Base-by-base conservation (phyloP, 2,329 filamentous ascomycete species). In the Claviceps sp. region DNA sequence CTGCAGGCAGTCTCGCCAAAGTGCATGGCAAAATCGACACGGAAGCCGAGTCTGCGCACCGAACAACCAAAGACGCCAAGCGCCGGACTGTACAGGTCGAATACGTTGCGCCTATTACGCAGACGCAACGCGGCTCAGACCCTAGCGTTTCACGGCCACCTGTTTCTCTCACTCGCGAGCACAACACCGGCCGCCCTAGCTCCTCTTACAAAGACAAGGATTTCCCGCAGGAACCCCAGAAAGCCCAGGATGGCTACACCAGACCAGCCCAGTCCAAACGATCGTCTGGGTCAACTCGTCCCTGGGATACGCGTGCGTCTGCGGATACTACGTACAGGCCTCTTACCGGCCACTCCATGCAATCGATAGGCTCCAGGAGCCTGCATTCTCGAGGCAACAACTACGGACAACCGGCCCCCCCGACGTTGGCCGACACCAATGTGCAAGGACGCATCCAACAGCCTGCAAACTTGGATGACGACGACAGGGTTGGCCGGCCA, bases 81-180 rank as follows among this genome's bases (percentile, higher is more conserved):
- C 83, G 93, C 53, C 82, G 90, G 60, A 98, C 93, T 0, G 89
- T 98, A 0, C 93, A 98, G 70, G 87, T 98, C 55, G 93, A 98
- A 72, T 98, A 98, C 67, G 93, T 97, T 52, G 87, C 90, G 19
- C 93, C 93, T 24, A 83, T 84, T 26, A 94, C 89, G 5, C 83
- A 91, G 63, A 96, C 91, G 0, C 78, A 84, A 56, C 81, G 91
- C 57, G 89, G 86, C 63, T 55, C 66, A 56, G 63, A 68, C 11
- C 57, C 57, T 2, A 54, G 57, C 7, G 50, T 59, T 42, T 54
- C 63, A 11, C 60, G 63, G 45, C 56, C 39, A 68, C 57, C 64
- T 17, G 53, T 55, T n/a, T 55, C 53, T 14, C 45, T 53, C 16
- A 46, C 39, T 17, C 76, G 52, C 70, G 74, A 62, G 73, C 77